Percentiles rank a stretch among this genome's conserved stretches.
These are phyloP conservation scores for Daedalea quercina DNA, from an alignment of 768 basidiomycete species.

Conservation along the genomic window DNA sequence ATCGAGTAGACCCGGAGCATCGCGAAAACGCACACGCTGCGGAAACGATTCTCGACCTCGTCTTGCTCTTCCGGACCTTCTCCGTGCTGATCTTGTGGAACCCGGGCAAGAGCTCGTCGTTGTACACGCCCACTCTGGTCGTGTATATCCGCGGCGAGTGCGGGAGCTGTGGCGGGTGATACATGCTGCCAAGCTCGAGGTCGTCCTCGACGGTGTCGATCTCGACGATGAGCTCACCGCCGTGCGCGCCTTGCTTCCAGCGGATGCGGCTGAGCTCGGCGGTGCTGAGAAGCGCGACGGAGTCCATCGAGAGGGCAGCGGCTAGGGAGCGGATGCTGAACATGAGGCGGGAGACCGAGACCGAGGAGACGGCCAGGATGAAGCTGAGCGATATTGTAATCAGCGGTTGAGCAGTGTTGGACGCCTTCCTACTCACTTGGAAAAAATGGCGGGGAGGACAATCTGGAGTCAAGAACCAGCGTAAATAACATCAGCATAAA, in stretches of 20 bases:
- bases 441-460: conserved; percentile 6
- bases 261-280: conserved; percentile 38
- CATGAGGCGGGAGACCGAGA: conserved; percentile 32
- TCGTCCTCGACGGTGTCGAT: conserved; percentile 9
- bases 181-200: conserved; percentile 1
- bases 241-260: conserved; percentile 10
- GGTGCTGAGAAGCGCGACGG: conserved; percentile 37
- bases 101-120: background rate
- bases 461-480: background rate
- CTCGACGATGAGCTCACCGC: conserved; percentile 16
- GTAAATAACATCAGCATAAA: background rate
- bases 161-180: background rate
- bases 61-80: background rate
- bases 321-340: conserved; percentile 38
- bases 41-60: background rate
- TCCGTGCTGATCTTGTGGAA: background rate
- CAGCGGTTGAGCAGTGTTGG: background rate
- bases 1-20: too few species aligned
- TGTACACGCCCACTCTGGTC: conserved; percentile 11
- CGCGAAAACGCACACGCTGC: background rate
- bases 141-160: conserved; percentile 5
- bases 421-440: conserved; percentile 1
- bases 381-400: conserved; percentile 1
- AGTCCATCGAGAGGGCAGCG: conserved; percentile 31
- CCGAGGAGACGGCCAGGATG: conserved; percentile 12